Evolutionary conservation across 2,329 filamentous ascomycete genomes (phyloP).

Genomic region (Phaeosphaeriaceae sp.): DNA sequence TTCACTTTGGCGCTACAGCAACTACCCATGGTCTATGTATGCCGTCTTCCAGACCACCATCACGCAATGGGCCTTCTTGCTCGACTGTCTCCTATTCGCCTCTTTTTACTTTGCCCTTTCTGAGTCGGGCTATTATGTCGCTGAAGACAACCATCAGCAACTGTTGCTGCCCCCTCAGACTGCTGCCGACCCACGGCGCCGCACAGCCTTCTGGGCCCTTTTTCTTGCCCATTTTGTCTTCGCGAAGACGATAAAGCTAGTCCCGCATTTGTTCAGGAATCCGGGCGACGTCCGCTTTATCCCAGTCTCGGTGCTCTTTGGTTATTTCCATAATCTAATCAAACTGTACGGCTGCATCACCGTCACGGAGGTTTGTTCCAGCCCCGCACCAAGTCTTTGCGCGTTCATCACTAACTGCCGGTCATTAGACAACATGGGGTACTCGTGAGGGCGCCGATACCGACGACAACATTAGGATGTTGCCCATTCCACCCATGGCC

Average conservation of each 20-base stretch:
- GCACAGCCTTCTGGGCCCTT: constrained; percentile 37
- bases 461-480: constrained; percentile 59
- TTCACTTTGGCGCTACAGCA: constrained; percentile 59
- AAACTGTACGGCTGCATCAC: constrained; percentile 88
- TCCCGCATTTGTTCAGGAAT: constrained; percentile 84
- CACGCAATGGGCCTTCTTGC: constrained; percentile 81
- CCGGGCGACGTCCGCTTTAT: constrained; percentile 80
- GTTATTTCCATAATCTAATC: constrained; percentile 90
- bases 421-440: constrained; percentile 84
- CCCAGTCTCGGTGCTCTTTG: constrained; percentile 86
- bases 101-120: constrained; percentile 40
- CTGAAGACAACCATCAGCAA: constrained; percentile 23
- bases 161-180: constrained; percentile 13
- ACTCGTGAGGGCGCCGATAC: constrained; percentile 90
- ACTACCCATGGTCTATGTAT: constrained; percentile 92
- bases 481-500: constrained; percentile 43
- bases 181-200: constrained; percentile 26
- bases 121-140: constrained; percentile 40
- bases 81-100: constrained; percentile 64
- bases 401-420: constrained; percentile 24
- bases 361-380: constrained; percentile 51
- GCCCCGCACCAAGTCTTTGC: constrained; percentile 30
- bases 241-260: constrained; percentile 88
- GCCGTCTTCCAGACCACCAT: constrained; percentile 91
- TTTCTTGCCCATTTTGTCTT: constrained; percentile 63